A percentile compares a stretch with the other conserved stretches of the same genome.
Conservation (phyloP, 768 basidiomycete genomes). For the Phaeolepiota aurea region DNA sequence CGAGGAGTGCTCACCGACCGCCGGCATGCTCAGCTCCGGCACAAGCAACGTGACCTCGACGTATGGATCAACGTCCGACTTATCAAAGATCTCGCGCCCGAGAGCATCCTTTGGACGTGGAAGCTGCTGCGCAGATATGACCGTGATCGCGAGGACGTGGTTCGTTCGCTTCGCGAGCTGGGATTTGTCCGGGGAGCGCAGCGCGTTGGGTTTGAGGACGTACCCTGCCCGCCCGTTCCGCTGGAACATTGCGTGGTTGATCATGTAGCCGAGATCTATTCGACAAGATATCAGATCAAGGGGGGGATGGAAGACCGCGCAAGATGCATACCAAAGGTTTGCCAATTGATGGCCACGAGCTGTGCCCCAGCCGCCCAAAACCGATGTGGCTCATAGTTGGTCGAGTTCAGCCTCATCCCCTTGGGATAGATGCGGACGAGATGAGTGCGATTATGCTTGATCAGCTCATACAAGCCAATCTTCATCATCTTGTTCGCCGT, state of each 20-base stretch:
- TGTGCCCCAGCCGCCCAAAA: constrained; percentile 90
- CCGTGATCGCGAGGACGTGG: constrained; percentile 59
- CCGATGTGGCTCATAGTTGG: constrained; percentile 82
- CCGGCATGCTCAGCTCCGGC: constrained; percentile 54
- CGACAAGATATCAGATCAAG: neutral
- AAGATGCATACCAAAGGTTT: constrained; percentile 71
- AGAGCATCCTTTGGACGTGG: constrained; percentile 60
- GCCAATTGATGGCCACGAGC: constrained; percentile 94
- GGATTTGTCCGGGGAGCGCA: constrained; percentile 60
- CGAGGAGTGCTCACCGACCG: too few relatives aligned
- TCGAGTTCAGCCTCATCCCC: constrained; percentile 70
- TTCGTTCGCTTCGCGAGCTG: constrained; percentile 41
- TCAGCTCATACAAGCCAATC: constrained; percentile 56
- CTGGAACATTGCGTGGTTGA: constrained; percentile 95
- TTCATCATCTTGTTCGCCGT: constrained; percentile 72
- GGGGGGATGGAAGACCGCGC: neutral
- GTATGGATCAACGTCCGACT: constrained; percentile 56
- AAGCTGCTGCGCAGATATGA: constrained; percentile 87
- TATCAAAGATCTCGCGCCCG: constrained; percentile 53
- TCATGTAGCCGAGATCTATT: constrained; percentile 85
- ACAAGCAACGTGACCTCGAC: constrained; percentile 75
- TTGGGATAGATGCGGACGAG: constrained; percentile 84
- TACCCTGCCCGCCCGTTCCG: constrained; percentile 85
- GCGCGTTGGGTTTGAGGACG: constrained; percentile 78
- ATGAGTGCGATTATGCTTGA: constrained; percentile 82